Evolutionary conservation across 1,139 yeast species (phyloP).

Genomic region (Hemisphaericaspora xylofermentans): DNA sequence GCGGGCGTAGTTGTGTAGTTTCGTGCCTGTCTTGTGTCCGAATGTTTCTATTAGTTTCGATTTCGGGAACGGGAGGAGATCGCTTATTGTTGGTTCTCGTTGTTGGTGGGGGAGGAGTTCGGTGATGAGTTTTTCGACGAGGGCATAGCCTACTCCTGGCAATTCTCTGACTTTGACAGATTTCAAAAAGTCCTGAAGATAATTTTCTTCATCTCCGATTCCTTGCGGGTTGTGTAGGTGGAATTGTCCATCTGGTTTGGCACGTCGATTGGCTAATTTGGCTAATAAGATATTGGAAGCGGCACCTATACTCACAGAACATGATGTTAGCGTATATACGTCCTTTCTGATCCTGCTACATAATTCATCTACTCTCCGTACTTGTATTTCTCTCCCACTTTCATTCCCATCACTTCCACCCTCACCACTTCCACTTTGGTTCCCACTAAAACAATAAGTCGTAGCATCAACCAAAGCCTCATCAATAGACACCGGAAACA

Average conservation of each 20-base stretch:
- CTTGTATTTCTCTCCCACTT: too few species aligned
- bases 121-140: constrained; percentile 22
- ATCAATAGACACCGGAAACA: constrained; percentile 87
- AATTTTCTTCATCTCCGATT: too few species aligned
- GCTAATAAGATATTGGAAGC: constrained; percentile 74
- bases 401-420: too few species aligned
- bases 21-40: constrained; percentile 72
- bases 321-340: constrained; percentile 50
- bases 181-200: constrained; percentile 38
- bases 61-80: constrained; percentile 38
- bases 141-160: constrained; percentile 83
- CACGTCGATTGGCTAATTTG: constrained; percentile 67
- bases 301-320: constrained; percentile 78
- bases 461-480: constrained; percentile 80
- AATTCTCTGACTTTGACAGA: constrained; percentile 51
- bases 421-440: constrained; percentile 16
- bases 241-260: constrained; percentile 77
- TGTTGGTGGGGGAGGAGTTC: constrained; percentile 8
- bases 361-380: too few species aligned
- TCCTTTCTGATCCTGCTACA: constrained; percentile 42
- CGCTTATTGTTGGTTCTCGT: constrained; percentile 19
- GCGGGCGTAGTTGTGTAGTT: constrained; percentile 55
- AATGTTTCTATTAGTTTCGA: constrained; percentile 43
- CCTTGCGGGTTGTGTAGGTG: constrained; percentile 31
- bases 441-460: constrained; percentile 25